Base-by-base conservation (phyloP, 2,329 filamentous ascomycete genomes). In the Pestalotiopsis sp. region DNA sequence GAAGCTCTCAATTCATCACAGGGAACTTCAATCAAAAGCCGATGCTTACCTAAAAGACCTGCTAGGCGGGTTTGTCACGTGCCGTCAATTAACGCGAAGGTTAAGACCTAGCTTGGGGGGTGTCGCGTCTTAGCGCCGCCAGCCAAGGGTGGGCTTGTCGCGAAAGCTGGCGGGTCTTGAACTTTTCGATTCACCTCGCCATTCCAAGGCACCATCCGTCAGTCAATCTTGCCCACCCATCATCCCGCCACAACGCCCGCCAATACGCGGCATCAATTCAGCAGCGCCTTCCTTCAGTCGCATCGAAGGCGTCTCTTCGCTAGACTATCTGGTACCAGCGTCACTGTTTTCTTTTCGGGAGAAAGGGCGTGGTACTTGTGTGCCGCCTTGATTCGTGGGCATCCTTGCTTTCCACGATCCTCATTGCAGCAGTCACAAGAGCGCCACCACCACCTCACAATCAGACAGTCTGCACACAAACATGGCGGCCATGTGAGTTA, bases 401-500 rank as follows among this genome's bases (percentile, higher is more conserved):
- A 20, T 9, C 17, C 40, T 44, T 44, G 17, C 9, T 20, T n/a
- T 20, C 44, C 4, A 52, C 44, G 14, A 52, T 52, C 44, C 44
- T 52, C 44, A 17, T 52, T 14, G 20, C 44, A n/a, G 20, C 17
- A n/a, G 20, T 52, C 17, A n/a, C 44, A 52, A 52, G 44, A 52
- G 22, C 56, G 26, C 56, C 22, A 10, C 58, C 26, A 14, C 35
- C 58, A 35, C 30, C 30, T 35, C 30, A 9, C 7, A 11, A n/a
- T 14, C 26, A 48, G 38, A 20, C n/a, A 17, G 30, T 66, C 68
- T 72, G 17, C 44, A n/a, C 20, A 52, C 44, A 52, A 52, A 69
- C 60, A 77, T 75, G 75, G 70, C 75, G 60, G 74, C 75, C 58
- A 73, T 74, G 74, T 74, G 67, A 74, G 71, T 71, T 35, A 35